Evolutionary conservation across 1,139 yeast species (phyloP).

Genomic region (Geotrichum aggregatum): DNA sequence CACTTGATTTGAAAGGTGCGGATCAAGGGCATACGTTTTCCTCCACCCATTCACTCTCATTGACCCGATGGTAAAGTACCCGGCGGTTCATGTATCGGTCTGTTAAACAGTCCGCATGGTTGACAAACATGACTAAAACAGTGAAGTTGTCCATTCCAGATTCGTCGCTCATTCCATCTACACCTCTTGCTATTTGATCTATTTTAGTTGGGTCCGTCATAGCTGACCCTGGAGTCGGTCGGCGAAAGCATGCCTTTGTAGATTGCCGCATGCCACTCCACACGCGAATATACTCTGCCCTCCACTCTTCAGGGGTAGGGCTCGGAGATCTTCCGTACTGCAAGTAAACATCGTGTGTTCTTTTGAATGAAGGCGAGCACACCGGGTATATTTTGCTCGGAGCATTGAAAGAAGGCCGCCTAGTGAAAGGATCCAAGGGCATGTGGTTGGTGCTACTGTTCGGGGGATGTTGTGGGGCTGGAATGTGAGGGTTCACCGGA

Average conservation of each 20-base stretch:
- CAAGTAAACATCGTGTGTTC: slow-evolving; percentile 36
- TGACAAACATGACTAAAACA: slow-evolving; percentile 64
- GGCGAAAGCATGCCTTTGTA: slow-evolving; percentile 62
- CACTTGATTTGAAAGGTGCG: neutral
- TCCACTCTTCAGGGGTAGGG: slow-evolving; percentile 65
- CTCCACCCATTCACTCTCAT: slow-evolving; percentile 66
- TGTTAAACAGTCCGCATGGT: slow-evolving; percentile 67
- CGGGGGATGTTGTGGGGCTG: slow-evolving; percentile 1
- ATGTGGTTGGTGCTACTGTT: neutral
- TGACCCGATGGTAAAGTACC: slow-evolving; percentile 43
- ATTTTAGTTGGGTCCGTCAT: slow-evolving; percentile 56
- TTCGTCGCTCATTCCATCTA: slow-evolving; percentile 71
- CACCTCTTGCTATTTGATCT: slow-evolving; percentile 75
- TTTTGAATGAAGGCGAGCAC: slow-evolving; percentile 50
- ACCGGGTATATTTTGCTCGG: slow-evolving; percentile 9
- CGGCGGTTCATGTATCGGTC: slow-evolving; percentile 34
- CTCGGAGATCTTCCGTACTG: slow-evolving; percentile 55
- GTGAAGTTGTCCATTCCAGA: slow-evolving; percentile 68
- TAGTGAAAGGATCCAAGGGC: neutral
- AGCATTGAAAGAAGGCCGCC: neutral
- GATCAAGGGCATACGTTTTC: slow-evolving; percentile 65
- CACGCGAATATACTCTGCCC: slow-evolving; percentile 53
- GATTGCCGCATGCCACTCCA: slow-evolving; percentile 59
- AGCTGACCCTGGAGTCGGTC: slow-evolving; percentile 63
- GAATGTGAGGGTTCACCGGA: slow-evolving; percentile 1